phyloP scores from a whole-genome alignment of 2,329 filamentous ascomycete genomes.

The Colletotrichum gigasporum region DNA sequence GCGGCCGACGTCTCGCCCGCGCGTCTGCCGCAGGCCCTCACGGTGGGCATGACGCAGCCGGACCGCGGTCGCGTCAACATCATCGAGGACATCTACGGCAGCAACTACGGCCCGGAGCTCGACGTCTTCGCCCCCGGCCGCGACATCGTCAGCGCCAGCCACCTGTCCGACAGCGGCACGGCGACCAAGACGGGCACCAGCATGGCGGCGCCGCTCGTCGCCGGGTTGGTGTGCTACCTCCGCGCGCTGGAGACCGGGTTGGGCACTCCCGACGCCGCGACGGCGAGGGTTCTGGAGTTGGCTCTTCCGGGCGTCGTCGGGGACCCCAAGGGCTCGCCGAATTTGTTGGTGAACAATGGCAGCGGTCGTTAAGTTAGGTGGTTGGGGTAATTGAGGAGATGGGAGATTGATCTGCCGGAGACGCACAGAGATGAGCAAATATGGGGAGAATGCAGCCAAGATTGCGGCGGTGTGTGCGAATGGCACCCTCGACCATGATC shows the following conservation, averaged over 20 bases:
- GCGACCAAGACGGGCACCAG: conserved; percentile 65
- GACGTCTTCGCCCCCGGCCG: conserved; percentile 27
- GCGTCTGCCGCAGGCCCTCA: conserved; percentile 40
- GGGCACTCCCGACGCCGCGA: conserved; percentile 52
- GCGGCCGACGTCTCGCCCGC: conserved; percentile 54
- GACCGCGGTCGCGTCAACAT: conserved; percentile 42
- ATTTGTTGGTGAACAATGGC: conserved; percentile 60
- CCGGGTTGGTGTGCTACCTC: conserved; percentile 64
- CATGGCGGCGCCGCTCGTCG: conserved; percentile 69
- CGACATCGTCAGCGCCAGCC: conserved; percentile 55
- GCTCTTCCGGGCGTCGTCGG: conserved; percentile 48
- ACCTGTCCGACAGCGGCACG: conserved; percentile 48
- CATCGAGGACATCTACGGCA: conserved; percentile 48
- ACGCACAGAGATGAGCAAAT: no score
- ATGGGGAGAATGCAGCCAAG: no score
- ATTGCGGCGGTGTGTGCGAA: no score
- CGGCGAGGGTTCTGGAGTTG: conserved; percentile 50
- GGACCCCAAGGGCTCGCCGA: conserved; percentile 47
- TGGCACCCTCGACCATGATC: no score
- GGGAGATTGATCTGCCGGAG: no score
- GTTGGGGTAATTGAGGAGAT: background rate
- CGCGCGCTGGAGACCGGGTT: conserved; percentile 48
- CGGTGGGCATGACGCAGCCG: conserved; percentile 38
- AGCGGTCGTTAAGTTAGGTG: background rate
- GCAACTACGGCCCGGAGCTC: conserved; percentile 48